Evolutionary conservation across 1,139 yeast species (phyloP), one percentile per base, ranked within the genome.

Genomic region (Kodamaea suecica): DNA sequence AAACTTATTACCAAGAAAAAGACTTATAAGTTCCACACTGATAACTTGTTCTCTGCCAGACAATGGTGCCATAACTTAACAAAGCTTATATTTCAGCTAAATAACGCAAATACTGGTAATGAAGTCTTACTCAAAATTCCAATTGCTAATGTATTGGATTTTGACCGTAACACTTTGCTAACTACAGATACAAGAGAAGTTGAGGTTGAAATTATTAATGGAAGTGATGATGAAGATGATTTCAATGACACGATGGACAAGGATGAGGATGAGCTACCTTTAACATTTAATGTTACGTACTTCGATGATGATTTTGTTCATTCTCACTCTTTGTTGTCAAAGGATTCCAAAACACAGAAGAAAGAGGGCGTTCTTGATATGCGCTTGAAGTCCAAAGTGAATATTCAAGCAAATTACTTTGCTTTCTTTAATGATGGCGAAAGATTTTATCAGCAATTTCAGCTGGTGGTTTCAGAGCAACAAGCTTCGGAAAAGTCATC

Each of bases 91-190:
- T 90, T 90, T 57, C 64, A 61, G 39, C 46, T 61, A 23, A 70
- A 88, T 5, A 73, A 83, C 34, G 68, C 84, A 33, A 84, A 85
- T 53, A 66, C 73, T 27, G 82, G 81, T 13, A 82, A 82, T 47
- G 81, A 82, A 42, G 95, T 87, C 7, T 74, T 84, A 25, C 66
- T 90, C 11, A 84, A 84, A 47, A 76, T 90, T 6, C 97, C 97
- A 0, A 55, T 84, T 17, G 73, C 70, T 27, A 81, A 80, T 47
- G 65, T 90, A n/a, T 51, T 78, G 10, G 86, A 81, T 44, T 55
- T 78, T 23, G 85, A 78, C 44, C 64, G 75, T 44, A 69, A 39
- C 20, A 23, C 42, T 6, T 34, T 41, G 28, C 42, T 49, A 20
- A 37, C 41, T 3, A 41, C 33, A 6, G 17, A 29, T 27, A 10